Base-by-base conservation (phyloP, 2,329 filamentous ascomycete species). In the Aspergillus udagawae region DNA sequence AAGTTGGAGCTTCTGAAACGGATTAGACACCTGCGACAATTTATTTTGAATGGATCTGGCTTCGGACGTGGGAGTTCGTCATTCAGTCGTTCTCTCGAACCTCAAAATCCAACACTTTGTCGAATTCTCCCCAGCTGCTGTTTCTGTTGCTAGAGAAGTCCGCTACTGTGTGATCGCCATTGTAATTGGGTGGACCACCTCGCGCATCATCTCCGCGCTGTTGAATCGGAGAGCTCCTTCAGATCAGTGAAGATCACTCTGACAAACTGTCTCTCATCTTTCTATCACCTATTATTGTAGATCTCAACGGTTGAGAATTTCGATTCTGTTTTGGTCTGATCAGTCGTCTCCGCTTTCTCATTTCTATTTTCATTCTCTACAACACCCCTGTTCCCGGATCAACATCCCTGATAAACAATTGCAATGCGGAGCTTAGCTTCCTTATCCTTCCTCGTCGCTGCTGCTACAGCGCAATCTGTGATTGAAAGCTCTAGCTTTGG, bases 401-500 rank as follows among this genome's bases (percentile, higher is more conserved):
- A 21, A 51, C 55, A 41, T 29, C 17, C 49, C 55, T 58, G 59
- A 52, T 60, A 47, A 54, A 65, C 55, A 60, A 50, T 55, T 63
- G 76, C 67, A 51, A 75, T 82, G 70, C 76, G 71, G 60, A 66
- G 73, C 49, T 65, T 76, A 57, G 70, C 72, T 60, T 77, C 72
- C 56, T 67, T 77, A 21, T 67, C 74, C n/a, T 62, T 81, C 45
- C 70, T 78, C 21, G 65, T 83, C 54, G 81, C 82, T 58, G 73
- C 79, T 49, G 79, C 78, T 38, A 80, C 83, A 53, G 87, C 87
- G 38, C 84, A 89, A 67, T 86, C 84, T 65, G 78, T 91, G 54
- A 83, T 91, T 68, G 87, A 86, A 63, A 85, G 86, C 67, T 82
- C 91, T 51, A 92, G 89, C 72, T 95, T 95, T 72, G 91, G 91